Evolutionary conservation across 2,329 filamentous ascomycete genomes (phyloP).

Genomic region (Talaromyces atroroseus): DNA sequence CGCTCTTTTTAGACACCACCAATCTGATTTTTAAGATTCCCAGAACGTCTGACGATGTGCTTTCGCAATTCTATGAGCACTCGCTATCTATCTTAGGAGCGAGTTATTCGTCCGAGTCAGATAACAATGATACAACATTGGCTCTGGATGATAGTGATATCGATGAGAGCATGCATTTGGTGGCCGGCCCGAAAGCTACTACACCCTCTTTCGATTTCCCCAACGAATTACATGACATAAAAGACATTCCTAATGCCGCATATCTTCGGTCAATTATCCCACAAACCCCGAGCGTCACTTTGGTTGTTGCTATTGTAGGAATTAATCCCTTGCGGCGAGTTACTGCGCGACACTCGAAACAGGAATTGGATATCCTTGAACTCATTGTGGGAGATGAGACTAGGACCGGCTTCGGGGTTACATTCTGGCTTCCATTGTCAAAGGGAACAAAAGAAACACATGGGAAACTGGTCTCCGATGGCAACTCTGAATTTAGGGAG

Average conservation of each 20-base stretch:
- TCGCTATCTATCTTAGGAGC: conserved; percentile 68
- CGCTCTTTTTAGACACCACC: conserved; percentile 27
- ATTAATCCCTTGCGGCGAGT: conserved; percentile 63
- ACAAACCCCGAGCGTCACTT: conserved; percentile 73
- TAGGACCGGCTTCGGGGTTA: conserved; percentile 70
- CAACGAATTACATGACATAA: conserved; percentile 57
- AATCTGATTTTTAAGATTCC: conserved; percentile 20
- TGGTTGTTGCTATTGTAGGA: conserved; percentile 75
- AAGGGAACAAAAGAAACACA: conserved; percentile 18
- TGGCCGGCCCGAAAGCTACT: not conserved
- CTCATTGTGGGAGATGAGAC: conserved; percentile 82
- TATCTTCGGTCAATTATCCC: conserved; percentile 65
- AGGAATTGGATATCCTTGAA: conserved; percentile 63
- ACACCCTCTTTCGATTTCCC: conserved; percentile 24
- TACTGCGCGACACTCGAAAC: conserved; percentile 51
- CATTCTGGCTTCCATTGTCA: conserved; percentile 66
- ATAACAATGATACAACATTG: conserved; percentile 22
- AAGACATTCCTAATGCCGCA: conserved; percentile 62
- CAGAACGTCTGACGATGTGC: conserved; percentile 23
- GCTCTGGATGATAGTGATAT: conserved; percentile 11
- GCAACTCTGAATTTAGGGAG: conserved; percentile 31
- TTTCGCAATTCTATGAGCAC: conserved; percentile 67
- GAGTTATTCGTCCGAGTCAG: conserved; percentile 23
- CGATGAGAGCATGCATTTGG: not conserved
- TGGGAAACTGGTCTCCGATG: conserved; percentile 7